Conservation (phyloP, 805 yeast species). For the Metschnikowia reukaufii region DNA sequence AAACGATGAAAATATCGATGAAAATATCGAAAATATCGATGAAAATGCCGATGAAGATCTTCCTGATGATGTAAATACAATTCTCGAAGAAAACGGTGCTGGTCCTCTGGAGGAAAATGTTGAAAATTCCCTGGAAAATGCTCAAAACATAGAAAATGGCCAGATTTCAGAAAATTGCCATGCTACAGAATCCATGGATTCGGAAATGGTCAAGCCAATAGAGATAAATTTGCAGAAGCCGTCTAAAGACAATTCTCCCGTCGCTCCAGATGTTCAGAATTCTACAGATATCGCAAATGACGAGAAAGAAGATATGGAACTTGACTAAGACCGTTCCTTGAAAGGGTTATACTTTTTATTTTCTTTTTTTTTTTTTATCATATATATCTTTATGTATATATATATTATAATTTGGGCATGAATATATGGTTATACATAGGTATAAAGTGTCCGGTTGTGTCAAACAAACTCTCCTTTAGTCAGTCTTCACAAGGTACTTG, state of each 20-base stretch:
- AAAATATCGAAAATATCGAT: conserved; percentile 4
- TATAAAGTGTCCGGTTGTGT: neutral
- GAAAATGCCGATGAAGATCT: neutral
- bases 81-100: neutral
- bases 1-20: conserved; percentile 11
- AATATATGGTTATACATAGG: conserved; percentile 7
- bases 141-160: neutral
- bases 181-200: neutral
- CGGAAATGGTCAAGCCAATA: too few relatives aligned
- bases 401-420: neutral
- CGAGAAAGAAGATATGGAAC: conserved; percentile 3
- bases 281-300: neutral
- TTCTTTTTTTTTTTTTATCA: neutral
- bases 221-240: too few relatives aligned
- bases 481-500: conserved; percentile 50
- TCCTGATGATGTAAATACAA: neutral
- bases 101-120: neutral
- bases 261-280: neutral
- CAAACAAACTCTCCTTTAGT: neutral
- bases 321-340: conserved; percentile 1
- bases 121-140: neutral
- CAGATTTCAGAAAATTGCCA: neutral
- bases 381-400: neutral
- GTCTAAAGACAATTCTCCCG: neutral
- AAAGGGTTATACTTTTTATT: neutral